Percentiles rank a stretch among this genome's conserved stretches.
Evolutionary conservation across 140 eudicot genomes (phyloP).

Genomic region (Anethum foeniculum): DNA sequence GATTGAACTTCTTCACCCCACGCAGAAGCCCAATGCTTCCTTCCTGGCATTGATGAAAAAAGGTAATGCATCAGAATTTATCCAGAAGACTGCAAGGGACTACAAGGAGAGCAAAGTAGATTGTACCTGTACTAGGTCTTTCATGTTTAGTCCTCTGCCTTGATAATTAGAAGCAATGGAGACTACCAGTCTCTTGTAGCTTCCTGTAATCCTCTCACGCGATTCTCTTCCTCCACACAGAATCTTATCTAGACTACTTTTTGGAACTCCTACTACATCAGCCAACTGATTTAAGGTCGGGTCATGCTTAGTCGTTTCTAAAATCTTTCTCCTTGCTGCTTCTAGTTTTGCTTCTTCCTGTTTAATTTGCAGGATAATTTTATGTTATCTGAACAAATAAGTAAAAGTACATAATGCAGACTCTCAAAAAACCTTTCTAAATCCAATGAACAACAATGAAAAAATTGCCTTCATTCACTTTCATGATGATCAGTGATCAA

Average conservation of each 20-base stretch:
- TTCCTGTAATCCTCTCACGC: slow-evolving; percentile 20
- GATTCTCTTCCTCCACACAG: slow-evolving; percentile 26
- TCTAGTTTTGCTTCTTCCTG: slow-evolving; percentile 38
- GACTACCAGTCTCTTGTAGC: slow-evolving; percentile 29
- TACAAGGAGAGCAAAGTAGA: not conserved
- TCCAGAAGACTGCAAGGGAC: not conserved
- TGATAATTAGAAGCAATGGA: slow-evolving; percentile 30
- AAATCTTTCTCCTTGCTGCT: slow-evolving; percentile 15
- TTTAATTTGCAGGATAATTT: not conserved
- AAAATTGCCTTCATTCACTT: not conserved
- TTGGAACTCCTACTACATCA: slow-evolving; percentile 27
- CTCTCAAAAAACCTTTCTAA: not conserved
- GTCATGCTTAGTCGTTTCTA: slow-evolving; percentile 13
- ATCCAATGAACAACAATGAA: not conserved
- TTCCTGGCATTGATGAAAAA: slow-evolving; percentile 20
- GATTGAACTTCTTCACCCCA: slow-evolving; percentile 33
- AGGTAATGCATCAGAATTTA: not conserved
- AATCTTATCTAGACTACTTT: slow-evolving; percentile 17
- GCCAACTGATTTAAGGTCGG: slow-evolving; percentile 29
- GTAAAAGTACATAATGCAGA: not conserved
- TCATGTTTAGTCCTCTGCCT: slow-evolving; percentile 33
- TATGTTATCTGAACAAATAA: not conserved
- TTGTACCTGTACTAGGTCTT: slow-evolving; percentile 36
- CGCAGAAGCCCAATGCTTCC: slow-evolving; percentile 39
- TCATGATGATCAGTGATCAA: not conserved